Conservation (phyloP, 164 flowering plant genomes). For the Platanus orientalis region DNA sequence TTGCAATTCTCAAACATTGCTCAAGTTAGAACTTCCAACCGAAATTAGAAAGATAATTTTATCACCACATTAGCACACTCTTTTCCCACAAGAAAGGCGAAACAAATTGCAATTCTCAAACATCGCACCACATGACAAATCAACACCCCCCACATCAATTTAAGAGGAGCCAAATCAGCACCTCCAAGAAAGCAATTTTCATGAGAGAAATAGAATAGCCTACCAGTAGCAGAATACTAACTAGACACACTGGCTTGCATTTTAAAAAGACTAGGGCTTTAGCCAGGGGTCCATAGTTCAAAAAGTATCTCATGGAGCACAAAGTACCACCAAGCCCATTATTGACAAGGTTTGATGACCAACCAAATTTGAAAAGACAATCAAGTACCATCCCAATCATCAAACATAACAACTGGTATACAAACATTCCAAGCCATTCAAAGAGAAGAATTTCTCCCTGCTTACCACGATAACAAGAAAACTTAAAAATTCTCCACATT, state of each 20-base stretch:
- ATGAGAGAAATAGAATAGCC: neutral
- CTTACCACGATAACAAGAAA: slow-evolving; percentile 12
- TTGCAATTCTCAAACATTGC: slow-evolving; percentile 1
- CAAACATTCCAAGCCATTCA: slow-evolving; percentile 10
- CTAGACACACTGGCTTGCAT: neutral
- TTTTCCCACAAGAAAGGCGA: slow-evolving; percentile 1
- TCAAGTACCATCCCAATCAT: slow-evolving; percentile 5
- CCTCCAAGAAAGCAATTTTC: neutral
- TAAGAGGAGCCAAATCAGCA: neutral
- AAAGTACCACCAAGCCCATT: neutral
- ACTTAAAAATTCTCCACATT: slow-evolving; percentile 13
- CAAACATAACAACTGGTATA: neutral
- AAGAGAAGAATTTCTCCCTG: slow-evolving; percentile 4
- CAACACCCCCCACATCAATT: neutral
- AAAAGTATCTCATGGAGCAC: slow-evolving; percentile 5
- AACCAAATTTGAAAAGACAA: slow-evolving; percentile 5
- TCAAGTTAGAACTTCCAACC: slow-evolving; percentile 1
- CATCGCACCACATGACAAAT: neutral
- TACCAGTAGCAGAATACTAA: neutral
- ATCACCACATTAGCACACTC: slow-evolving; percentile 2
- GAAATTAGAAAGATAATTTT: neutral
- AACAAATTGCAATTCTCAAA: slow-evolving; percentile 1
- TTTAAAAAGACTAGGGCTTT: neutral
- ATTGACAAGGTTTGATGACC: slow-evolving; percentile 5
- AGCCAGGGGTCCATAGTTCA: slow-evolving; percentile 4